These are phyloP conservation scores for Lactarius pseudohatsudake DNA, from an alignment of 768 basidiomycete species.

Conservation along the genomic window DNA sequence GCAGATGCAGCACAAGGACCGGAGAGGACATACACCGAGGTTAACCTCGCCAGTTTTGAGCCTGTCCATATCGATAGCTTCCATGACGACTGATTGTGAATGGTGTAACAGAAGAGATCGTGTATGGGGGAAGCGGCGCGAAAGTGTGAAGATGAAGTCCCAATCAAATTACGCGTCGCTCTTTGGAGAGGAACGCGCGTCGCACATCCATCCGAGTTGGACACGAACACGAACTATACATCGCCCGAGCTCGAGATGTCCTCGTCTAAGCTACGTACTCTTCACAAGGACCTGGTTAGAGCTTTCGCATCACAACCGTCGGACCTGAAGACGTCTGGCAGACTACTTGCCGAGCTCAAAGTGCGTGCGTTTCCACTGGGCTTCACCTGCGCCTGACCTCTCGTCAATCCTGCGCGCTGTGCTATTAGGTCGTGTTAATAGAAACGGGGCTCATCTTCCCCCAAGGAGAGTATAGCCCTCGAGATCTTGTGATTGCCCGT, in stretches of 20 bases:
- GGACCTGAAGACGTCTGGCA: slow-evolving; percentile 66
- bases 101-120: slow-evolving; percentile 30
- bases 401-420: background rate
- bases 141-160: slow-evolving; percentile 27
- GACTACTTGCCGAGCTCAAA: slow-evolving; percentile 72
- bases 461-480: slow-evolving; percentile 56
- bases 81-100: slow-evolving; percentile 41
- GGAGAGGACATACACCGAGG: slow-evolving; percentile 73
- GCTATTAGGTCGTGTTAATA: slow-evolving; percentile 66
- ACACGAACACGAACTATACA: slow-evolving; percentile 6
- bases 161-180: slow-evolving; percentile 42
- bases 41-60: slow-evolving; percentile 96
- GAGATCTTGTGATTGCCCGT: slow-evolving; percentile 52
- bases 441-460: slow-evolving; percentile 77
- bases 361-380: slow-evolving; percentile 46
- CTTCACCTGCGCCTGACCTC: background rate
- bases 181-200: slow-evolving; percentile 36
- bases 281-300: slow-evolving; percentile 66
- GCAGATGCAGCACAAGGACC: background rate
- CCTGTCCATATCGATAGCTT: slow-evolving; percentile 73
- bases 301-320: slow-evolving; percentile 64
- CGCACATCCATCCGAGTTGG: slow-evolving; percentile 6
- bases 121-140: slow-evolving; percentile 15
- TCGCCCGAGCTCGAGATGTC: slow-evolving; percentile 42
- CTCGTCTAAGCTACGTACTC: slow-evolving; percentile 50